phyloP scores from a whole-genome alignment of 768 basidiomycete species.

The Podaxis pistillaris region DNA sequence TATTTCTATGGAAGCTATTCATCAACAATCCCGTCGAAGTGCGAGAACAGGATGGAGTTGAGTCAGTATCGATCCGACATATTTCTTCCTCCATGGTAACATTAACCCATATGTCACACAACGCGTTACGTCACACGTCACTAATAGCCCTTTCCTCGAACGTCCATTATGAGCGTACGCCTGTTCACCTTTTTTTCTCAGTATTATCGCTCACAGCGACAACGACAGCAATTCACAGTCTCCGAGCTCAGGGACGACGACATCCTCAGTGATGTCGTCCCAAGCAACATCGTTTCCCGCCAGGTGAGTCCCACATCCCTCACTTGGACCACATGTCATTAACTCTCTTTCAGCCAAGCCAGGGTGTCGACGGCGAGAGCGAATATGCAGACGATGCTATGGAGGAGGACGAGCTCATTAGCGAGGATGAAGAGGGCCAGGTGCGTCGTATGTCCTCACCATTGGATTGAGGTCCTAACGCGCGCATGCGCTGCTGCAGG shows the following conservation, averaged over 20 bases:
- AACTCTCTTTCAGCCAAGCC: slow-evolving; percentile 44
- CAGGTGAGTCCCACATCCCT: slow-evolving; percentile 48
- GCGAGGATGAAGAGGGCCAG: slow-evolving; percentile 43
- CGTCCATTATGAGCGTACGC: slow-evolving; percentile 25
- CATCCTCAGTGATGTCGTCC: slow-evolving; percentile 87
- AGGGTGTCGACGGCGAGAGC: slow-evolving; percentile 72
- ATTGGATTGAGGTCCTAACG: not conserved
- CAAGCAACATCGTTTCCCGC: slow-evolving; percentile 87
- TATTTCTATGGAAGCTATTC: too few species aligned
- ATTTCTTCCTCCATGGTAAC: not conserved
- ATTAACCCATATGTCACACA: not conserved
- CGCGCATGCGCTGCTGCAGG: slow-evolving; percentile 15
- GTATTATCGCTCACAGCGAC: not conserved
- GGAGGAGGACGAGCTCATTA: slow-evolving; percentile 64
- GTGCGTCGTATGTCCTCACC: slow-evolving; percentile 24
- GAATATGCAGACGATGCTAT: slow-evolving; percentile 63
- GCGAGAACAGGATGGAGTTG: too few species aligned
- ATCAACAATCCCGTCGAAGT: too few species aligned
- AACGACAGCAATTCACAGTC: slow-evolving; percentile 35
- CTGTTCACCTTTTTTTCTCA: not conserved
- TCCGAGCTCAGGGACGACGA: slow-evolving; percentile 60
- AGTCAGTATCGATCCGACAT: too few species aligned
- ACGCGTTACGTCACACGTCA: slow-evolving; percentile 11
- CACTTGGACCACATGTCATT: slow-evolving; percentile 3
- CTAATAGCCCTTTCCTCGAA: slow-evolving; percentile 2